A percentile compares a stretch with the other conserved stretches of the same genome.
These are phyloP conservation scores for Lichtheimia ornata DNA, from an alignment of 371 early-diverging fungal species.

Conservation along the genomic window DNA sequence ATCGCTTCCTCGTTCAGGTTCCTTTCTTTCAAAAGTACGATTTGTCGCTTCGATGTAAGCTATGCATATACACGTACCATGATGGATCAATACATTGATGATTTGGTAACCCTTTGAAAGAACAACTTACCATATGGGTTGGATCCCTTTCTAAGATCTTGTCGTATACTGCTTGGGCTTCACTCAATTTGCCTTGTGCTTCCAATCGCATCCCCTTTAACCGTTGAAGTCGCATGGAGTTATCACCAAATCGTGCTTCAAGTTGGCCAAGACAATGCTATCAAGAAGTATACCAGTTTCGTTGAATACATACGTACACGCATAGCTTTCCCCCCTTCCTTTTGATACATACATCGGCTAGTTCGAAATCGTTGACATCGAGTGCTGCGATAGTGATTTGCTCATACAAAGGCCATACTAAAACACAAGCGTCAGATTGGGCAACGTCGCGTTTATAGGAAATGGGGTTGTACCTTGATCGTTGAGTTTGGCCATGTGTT, in stretches of 20 bases:
- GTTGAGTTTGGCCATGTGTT: slow-evolving; percentile 32
- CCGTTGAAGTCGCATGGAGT: slow-evolving; percentile 67
- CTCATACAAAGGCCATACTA: slow-evolving; percentile 82
- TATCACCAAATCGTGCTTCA: slow-evolving; percentile 58
- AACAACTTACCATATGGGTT: slow-evolving; percentile 60
- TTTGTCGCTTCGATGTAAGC: slow-evolving; percentile 71
- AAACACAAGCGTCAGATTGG: background rate
- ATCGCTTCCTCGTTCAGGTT: slow-evolving; percentile 76
- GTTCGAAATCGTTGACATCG: slow-evolving; percentile 67
- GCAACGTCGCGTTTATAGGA: background rate
- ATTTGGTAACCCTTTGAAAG: background rate
- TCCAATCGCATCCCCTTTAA: slow-evolving; percentile 67
- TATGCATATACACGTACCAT: slow-evolving; percentile 19
- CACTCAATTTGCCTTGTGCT: slow-evolving; percentile 68
- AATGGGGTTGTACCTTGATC: slow-evolving; percentile 37
- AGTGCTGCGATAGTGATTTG: slow-evolving; percentile 80
- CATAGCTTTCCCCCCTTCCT: no score
- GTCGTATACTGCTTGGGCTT: slow-evolving; percentile 68
- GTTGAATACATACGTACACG: background rate
- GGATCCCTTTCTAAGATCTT: slow-evolving; percentile 65
- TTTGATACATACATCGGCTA: slow-evolving; percentile 7
- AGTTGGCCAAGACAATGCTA: slow-evolving; percentile 65
- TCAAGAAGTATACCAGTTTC: background rate
- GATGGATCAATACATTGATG: slow-evolving; percentile 2
- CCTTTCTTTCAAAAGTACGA: slow-evolving; percentile 70